A percentile compares a stretch with the other conserved stretches of the same genome.
These are phyloP conservation scores for Arabidopsis thaliana DNA, from an alignment of 345 rosid species.

Conservation along the genomic window DNA sequence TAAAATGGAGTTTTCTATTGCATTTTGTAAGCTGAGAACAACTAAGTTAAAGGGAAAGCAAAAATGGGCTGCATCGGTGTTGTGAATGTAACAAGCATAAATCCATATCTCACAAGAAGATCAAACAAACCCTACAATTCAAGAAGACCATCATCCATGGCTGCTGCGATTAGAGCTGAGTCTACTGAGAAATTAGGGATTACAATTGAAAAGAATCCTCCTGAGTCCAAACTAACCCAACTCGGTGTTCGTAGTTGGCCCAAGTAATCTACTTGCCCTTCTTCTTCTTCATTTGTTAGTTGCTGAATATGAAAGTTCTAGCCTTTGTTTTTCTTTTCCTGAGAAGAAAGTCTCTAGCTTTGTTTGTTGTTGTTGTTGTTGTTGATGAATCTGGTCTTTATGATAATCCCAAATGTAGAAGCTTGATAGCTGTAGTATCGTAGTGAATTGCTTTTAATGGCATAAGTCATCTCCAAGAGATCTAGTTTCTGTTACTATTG, in stretches of 20 bases:
- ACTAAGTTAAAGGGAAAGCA: neutral
- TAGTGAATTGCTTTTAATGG: too few relatives aligned
- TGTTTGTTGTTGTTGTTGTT: neutral
- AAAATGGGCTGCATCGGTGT: conserved; percentile 38
- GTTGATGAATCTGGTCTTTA: too few relatives aligned
- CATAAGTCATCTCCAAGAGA: too few relatives aligned
- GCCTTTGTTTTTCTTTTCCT: neutral
- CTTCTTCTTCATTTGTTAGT: neutral
- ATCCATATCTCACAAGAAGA: conserved; percentile 8
- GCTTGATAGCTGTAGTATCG: too few relatives aligned
- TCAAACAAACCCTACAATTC: conserved; percentile 20
- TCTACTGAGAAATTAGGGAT: conserved; percentile 74
- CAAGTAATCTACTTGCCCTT: conserved; percentile 51
- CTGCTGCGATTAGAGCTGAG: conserved; percentile 54
- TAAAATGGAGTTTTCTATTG: too few relatives aligned
- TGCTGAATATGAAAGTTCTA: neutral
- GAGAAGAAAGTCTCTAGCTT: neutral
- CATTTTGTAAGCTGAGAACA: too few relatives aligned
- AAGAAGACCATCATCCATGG: conserved; percentile 26
- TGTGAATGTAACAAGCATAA: conserved; percentile 21
- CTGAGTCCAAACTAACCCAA: conserved; percentile 73
- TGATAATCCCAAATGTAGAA: too few relatives aligned
- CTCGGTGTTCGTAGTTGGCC: conserved; percentile 85
- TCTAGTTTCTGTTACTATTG: too few relatives aligned
- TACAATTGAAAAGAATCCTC: conserved; percentile 68